These are phyloP conservation scores for Penicillium steckii DNA, from an alignment of 495 filamentous ascomycete species.

Conservation along the genomic window DNA sequence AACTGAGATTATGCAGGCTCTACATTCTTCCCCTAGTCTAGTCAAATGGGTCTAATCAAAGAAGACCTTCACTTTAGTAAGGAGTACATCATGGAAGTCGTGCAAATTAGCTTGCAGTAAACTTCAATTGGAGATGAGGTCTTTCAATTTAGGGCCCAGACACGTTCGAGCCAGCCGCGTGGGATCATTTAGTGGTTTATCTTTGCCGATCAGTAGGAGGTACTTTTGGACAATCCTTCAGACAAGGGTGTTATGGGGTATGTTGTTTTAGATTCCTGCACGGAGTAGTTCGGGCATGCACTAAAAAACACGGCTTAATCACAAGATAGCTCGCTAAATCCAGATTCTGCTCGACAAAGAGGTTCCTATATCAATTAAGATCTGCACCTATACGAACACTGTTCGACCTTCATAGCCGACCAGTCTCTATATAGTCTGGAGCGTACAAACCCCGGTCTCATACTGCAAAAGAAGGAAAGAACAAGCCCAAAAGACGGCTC, in stretches of 20 bases:
- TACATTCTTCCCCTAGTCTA: background rate
- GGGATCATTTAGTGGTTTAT: background rate
- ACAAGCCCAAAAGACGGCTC: constrained; percentile 4
- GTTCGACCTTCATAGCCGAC: background rate
- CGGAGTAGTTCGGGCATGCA: background rate
- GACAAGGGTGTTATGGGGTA: no score
- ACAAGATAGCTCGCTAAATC: background rate
- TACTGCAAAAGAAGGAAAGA: background rate
- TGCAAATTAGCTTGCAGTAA: background rate
- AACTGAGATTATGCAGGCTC: background rate
- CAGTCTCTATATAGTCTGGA: background rate
- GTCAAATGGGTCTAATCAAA: background rate
- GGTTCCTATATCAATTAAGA: constrained; percentile 6
- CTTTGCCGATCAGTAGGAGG: constrained; percentile 11
- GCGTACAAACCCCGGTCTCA: background rate
- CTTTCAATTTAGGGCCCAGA: background rate
- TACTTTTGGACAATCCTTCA: background rate
- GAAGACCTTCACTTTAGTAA: background rate
- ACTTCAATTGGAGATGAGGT: background rate
- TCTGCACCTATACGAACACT: constrained; percentile 12
- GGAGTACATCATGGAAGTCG: background rate
- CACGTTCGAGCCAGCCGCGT: background rate
- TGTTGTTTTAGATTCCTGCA: no score
- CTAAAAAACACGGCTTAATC: background rate
- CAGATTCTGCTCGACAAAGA: background rate